Evolutionary conservation across 176 grass and related monocot species (phyloP).

Genomic region (Bothriochloa decipiens): DNA sequence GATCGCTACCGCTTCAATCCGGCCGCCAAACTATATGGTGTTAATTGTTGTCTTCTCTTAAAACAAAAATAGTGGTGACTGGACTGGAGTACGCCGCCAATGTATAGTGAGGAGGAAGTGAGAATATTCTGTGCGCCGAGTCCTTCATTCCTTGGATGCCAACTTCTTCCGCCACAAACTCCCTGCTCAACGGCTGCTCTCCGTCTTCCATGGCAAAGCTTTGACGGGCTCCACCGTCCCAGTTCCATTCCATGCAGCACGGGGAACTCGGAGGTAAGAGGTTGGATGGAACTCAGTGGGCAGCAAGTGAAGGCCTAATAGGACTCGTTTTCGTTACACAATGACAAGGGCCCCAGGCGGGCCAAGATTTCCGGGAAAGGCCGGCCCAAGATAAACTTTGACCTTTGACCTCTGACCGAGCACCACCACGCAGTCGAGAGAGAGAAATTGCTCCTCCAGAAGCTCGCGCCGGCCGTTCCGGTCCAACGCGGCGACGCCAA

Average conservation of each 20-base stretch:
- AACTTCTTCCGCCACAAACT: constrained; percentile 24
- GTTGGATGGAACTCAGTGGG: no score
- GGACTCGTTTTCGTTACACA: background rate
- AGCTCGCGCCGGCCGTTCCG: background rate
- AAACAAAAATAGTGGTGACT: background rate
- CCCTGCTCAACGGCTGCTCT: background rate
- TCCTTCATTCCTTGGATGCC: constrained; percentile 15
- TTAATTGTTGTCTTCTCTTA: background rate
- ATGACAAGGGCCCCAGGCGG: background rate
- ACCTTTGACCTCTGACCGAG: background rate
- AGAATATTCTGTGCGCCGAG: constrained; percentile 39
- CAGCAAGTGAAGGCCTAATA: background rate
- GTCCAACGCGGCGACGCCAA: constrained; percentile 6
- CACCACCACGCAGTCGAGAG: background rate
- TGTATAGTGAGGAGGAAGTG: constrained; percentile 15
- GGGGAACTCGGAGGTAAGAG: background rate
- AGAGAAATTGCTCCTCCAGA: background rate
- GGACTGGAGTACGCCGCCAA: background rate
- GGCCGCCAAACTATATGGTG: background rate
- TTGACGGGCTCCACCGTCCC: constrained; percentile 33
- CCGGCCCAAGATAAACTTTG: background rate
- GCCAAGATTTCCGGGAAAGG: background rate
- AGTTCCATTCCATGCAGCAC: background rate
- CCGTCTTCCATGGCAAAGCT: constrained; percentile 4
- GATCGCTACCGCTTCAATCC: background rate